Percentiles rank a stretch among this genome's conserved stretches.
phyloP scores from a whole-genome alignment of 73 alveolate species.

The Paramecium tetraurelia region DNA sequence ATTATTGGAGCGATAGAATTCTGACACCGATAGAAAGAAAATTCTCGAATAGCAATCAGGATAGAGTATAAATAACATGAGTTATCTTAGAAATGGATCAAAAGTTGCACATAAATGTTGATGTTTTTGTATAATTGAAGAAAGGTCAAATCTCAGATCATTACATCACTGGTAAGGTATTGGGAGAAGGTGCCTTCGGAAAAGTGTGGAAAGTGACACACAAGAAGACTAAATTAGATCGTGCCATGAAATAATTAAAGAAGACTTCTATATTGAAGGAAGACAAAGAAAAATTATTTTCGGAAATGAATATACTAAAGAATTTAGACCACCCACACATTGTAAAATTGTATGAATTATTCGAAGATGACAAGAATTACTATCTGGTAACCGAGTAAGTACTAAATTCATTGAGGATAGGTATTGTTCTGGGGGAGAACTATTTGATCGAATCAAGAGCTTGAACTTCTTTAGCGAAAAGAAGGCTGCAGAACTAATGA shows the following conservation, averaged over 20 bases:
- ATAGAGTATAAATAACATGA: not conserved
- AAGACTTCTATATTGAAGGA: slow-evolving; percentile 68
- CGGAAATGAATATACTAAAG: slow-evolving; percentile 83
- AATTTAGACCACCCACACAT: slow-evolving; percentile 91
- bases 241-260: slow-evolving; percentile 88
- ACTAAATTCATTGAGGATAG: not conserved
- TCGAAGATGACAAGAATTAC: slow-evolving; percentile 71
- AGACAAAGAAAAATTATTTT: slow-evolving; percentile 55
- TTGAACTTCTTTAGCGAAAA: slow-evolving; percentile 77
- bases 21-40: slow-evolving; percentile 48
- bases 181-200: slow-evolving; percentile 78
- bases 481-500: slow-evolving; percentile 83
- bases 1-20: slow-evolving; percentile 33
- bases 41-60: not conserved
- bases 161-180: slow-evolving; percentile 47
- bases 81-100: not conserved
- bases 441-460: slow-evolving; percentile 75
- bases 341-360: slow-evolving; percentile 85
- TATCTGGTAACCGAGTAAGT: slow-evolving; percentile 84
- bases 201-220: slow-evolving; percentile 88
- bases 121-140: slow-evolving; percentile 41
- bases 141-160: slow-evolving; percentile 49
- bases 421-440: slow-evolving; percentile 90
- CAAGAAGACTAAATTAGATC: slow-evolving; percentile 68
- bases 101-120: not conserved